Evolutionary conservation across 805 yeast genomes (phyloP).

Genomic region (Spathaspora girioi): DNA sequence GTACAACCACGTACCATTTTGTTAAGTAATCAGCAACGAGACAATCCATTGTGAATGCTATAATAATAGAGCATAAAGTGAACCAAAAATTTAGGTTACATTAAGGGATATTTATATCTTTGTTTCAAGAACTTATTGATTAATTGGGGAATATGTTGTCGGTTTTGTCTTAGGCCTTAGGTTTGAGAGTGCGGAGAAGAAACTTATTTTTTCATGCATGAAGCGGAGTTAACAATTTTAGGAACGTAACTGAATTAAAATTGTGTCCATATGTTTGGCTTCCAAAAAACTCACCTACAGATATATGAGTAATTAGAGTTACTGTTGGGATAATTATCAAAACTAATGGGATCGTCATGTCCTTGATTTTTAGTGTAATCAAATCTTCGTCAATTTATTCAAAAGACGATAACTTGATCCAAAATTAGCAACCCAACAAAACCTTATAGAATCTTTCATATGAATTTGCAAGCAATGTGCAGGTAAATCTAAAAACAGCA

Average conservation of each 20-base stretch:
- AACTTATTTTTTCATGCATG: neutral
- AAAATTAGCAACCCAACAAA: neutral
- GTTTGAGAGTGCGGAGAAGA: neutral
- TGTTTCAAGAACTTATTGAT: neutral
- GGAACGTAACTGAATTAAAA: too few relatives aligned
- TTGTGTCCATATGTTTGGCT: too few relatives aligned
- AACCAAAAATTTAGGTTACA: neutral
- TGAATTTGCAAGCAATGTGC: neutral
- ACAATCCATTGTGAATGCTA: neutral
- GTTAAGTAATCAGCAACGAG: conserved; percentile 1
- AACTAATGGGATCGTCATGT: too few relatives aligned
- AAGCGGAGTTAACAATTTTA: neutral
- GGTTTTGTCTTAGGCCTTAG: neutral
- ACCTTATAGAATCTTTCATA: neutral
- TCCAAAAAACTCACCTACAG: too few relatives aligned
- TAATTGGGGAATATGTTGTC: too few relatives aligned
- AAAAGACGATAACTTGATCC: neutral
- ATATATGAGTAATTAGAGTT: too few relatives aligned
- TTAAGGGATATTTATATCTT: neutral
- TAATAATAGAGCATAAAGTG: too few relatives aligned
- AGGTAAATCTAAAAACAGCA: too few relatives aligned
- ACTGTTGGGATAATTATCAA: too few relatives aligned
- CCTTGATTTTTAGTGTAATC: too few relatives aligned
- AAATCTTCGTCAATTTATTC: too few relatives aligned
- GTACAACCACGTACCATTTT: conserved; percentile 11